Evolutionary conservation across 176 grass and related monocot species (phyloP).

Genomic region (Avena insularis): DNA sequence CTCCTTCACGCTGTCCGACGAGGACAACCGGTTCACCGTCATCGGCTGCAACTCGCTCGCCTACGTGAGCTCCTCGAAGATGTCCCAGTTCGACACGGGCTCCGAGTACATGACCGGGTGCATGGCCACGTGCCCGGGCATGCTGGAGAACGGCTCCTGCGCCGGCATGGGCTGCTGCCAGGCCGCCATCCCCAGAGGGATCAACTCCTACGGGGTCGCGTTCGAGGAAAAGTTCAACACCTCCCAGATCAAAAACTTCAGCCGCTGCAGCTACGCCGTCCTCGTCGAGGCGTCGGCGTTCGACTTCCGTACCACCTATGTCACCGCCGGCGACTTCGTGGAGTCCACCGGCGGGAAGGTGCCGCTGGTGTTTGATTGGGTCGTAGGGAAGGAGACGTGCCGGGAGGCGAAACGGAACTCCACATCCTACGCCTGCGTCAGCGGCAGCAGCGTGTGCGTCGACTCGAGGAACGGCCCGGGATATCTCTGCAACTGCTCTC

Average conservation of each 20-base stretch:
- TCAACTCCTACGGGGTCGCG: slow-evolving; percentile 20
- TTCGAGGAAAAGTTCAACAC: slow-evolving; percentile 45
- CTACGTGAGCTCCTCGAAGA: background rate
- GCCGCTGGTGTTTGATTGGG: slow-evolving; percentile 65
- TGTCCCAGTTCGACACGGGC: background rate
- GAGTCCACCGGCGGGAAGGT: slow-evolving; percentile 15
- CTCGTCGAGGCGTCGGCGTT: slow-evolving; percentile 52
- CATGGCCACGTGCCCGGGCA: slow-evolving; percentile 39
- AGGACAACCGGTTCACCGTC: slow-evolving; percentile 46
- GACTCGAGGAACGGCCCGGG: slow-evolving; percentile 42
- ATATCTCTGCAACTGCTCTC: slow-evolving; percentile 61
- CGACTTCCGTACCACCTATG: slow-evolving; percentile 46
- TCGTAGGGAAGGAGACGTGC: slow-evolving; percentile 49
- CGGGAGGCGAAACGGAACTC: slow-evolving; percentile 14
- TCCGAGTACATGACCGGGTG: slow-evolving; percentile 58
- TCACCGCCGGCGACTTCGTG: slow-evolving; percentile 36
- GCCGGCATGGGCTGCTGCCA: slow-evolving; percentile 75
- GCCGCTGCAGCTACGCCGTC: slow-evolving; percentile 56
- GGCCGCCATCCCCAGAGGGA: slow-evolving; percentile 52
- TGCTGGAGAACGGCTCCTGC: slow-evolving; percentile 55
- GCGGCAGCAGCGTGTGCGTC: slow-evolving; percentile 34
- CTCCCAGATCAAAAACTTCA: background rate
- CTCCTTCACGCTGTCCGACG: slow-evolving; percentile 36
- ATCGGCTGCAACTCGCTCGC: slow-evolving; percentile 50
- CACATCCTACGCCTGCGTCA: slow-evolving; percentile 49